A percentile compares a stretch with the other conserved stretches of the same genome.
These are phyloP conservation scores for Cladosporium halotolerans DNA, from an alignment of 2,329 filamentous ascomycete species.

Conservation along the genomic window DNA sequence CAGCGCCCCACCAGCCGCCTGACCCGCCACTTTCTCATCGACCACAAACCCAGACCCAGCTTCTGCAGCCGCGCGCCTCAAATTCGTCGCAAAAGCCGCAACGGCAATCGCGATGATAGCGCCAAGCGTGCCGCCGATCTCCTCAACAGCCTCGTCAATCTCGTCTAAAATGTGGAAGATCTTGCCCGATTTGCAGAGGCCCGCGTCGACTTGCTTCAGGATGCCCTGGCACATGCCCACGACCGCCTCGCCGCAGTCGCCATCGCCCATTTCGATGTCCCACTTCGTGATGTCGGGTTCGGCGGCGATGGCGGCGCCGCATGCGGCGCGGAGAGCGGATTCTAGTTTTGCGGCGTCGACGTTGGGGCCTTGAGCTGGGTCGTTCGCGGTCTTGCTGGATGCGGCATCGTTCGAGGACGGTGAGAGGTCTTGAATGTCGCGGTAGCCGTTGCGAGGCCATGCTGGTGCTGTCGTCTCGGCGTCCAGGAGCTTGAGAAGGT, in stretches of 20 bases:
- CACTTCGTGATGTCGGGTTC: slow-evolving; percentile 59
- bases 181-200: slow-evolving; percentile 23
- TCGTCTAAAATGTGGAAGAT: slow-evolving; percentile 32
- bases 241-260: slow-evolving; percentile 58
- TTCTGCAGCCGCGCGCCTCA: slow-evolving; percentile 29
- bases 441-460: slow-evolving; percentile 46
- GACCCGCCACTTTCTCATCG: slow-evolving; percentile 20
- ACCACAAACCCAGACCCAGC: slow-evolving; percentile 19
- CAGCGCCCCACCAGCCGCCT: slow-evolving; percentile 33
- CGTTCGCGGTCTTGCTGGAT: slow-evolving; percentile 35
- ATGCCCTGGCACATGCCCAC: slow-evolving; percentile 32
- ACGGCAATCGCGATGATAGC: slow-evolving; percentile 33
- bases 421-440: slow-evolving; percentile 14
- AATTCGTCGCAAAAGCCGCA: slow-evolving; percentile 34
- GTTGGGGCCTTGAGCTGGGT: slow-evolving; percentile 20
- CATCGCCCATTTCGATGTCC: slow-evolving; percentile 60
- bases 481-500: slow-evolving; percentile 45
- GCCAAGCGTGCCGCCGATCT: slow-evolving; percentile 33
- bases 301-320: slow-evolving; percentile 46
- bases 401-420: background rate
- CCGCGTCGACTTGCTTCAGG: slow-evolving; percentile 26
- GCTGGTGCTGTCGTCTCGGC: slow-evolving; percentile 45
- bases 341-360: slow-evolving; percentile 29
- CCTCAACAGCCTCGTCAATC: slow-evolving; percentile 30
- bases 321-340: slow-evolving; percentile 36